Conservation (phyloP, 805 yeast genomes). For the Diddensiella transvaalensis region DNA sequence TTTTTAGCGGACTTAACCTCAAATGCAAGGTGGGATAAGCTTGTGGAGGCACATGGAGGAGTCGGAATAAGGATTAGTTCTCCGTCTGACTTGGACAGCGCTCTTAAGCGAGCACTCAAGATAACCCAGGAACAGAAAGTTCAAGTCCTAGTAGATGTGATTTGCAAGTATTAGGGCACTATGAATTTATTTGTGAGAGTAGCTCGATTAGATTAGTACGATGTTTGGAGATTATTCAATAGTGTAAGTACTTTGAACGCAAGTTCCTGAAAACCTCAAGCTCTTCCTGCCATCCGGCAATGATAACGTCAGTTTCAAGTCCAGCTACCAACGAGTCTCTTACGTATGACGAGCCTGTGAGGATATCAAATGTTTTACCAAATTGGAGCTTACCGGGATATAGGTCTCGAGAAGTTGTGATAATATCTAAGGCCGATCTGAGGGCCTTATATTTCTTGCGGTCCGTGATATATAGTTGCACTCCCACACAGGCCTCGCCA, state of each 20-base stretch:
- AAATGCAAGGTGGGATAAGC: too few species aligned
- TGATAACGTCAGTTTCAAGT: constrained; percentile 1
- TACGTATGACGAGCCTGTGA: constrained; percentile 6
- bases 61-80: too few species aligned
- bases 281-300: constrained; percentile 7
- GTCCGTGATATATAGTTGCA: constrained; percentile 12
- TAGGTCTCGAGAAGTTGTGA: constrained; percentile 6
- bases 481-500: constrained; percentile 7
- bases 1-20: too few species aligned
- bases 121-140: too few species aligned
- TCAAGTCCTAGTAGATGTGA: too few species aligned
- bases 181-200: too few species aligned
- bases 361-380: constrained; percentile 1
- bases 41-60: too few species aligned
- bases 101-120: too few species aligned
- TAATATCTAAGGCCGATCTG: constrained; percentile 7
- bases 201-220: too few species aligned
- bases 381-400: constrained; percentile 8
- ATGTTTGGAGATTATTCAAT: too few species aligned
- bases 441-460: constrained; percentile 4
- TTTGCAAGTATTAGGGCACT: too few species aligned
- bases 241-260: constrained; percentile 6
- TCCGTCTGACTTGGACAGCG: too few species aligned
- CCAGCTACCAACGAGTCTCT: constrained; percentile 4
- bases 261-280: constrained; percentile 4